A percentile compares a stretch with the other conserved stretches of the same genome.
phyloP scores from a whole-genome alignment of 2,329 filamentous ascomycete species.

The Fusarium sp. region DNA sequence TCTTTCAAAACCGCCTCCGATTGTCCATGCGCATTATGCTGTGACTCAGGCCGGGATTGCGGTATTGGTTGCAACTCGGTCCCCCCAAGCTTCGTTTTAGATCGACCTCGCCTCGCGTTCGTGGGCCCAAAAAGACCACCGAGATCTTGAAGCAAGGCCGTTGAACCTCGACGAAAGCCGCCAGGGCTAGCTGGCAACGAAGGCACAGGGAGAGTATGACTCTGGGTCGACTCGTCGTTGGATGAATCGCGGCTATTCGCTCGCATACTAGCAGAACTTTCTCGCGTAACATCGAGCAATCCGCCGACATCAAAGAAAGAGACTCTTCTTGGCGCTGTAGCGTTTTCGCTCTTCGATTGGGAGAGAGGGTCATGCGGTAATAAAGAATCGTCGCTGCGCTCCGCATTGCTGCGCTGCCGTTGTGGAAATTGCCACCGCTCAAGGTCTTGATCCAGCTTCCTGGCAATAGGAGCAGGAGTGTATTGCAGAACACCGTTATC shows the following conservation, averaged over 20 bases:
- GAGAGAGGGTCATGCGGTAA: constrained; percentile 49
- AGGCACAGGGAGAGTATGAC: constrained; percentile 52
- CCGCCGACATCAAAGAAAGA: constrained; percentile 90
- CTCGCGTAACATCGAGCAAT: constrained; percentile 64
- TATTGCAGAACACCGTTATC: constrained; percentile 46
- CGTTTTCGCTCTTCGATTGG: constrained; percentile 39
- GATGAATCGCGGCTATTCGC: constrained; percentile 56
- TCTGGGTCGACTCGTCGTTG: constrained; percentile 51
- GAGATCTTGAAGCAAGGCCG: constrained; percentile 66
- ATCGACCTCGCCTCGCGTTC: constrained; percentile 45
- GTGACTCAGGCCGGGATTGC: constrained; percentile 51
- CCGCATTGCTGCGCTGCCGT: constrained; percentile 49
- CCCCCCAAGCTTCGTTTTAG: constrained; percentile 46
- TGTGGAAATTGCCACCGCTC: constrained; percentile 60
- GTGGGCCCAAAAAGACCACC: constrained; percentile 61
- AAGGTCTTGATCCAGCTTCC: constrained; percentile 50
- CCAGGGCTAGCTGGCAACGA: constrained; percentile 55
- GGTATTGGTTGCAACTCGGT: constrained; percentile 60
- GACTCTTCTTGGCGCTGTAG: constrained; percentile 55
- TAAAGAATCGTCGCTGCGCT: constrained; percentile 58
- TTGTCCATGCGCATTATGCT: constrained; percentile 45
- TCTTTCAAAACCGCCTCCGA: constrained; percentile 51
- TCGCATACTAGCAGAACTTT: constrained; percentile 47
- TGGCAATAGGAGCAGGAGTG: constrained; percentile 50
- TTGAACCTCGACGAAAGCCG: constrained; percentile 63